Evolutionary conservation across 139 green algal species (phyloP).

Genomic region (Haematococcus lacustris): DNA sequence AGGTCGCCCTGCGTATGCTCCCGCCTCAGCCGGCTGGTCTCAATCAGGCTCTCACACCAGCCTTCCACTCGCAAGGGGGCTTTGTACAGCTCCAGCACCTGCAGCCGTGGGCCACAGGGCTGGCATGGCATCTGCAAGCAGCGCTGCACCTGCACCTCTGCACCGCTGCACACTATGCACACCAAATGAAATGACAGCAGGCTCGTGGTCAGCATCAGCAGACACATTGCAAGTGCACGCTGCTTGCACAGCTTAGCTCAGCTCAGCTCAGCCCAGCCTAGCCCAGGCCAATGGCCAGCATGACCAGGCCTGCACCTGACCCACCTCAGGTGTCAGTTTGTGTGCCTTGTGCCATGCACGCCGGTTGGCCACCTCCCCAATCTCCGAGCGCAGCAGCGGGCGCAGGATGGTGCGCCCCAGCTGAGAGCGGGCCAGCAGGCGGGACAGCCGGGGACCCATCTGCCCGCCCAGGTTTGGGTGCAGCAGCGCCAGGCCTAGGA

Average conservation of each 20-base stretch:
- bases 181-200: too few relatives aligned
- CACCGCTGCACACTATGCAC: too few relatives aligned
- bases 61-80: conserved; percentile 48
- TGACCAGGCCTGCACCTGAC: background rate
- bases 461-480: conserved; percentile 42
- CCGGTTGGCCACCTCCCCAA: conserved; percentile 59
- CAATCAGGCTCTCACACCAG: conserved; percentile 62
- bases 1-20: conserved; percentile 22
- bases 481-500: conserved; percentile 47
- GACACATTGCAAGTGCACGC: too few relatives aligned
- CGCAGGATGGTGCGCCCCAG: conserved; percentile 63
- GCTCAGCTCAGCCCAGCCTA: too few relatives aligned
- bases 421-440: conserved; percentile 43
- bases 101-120: too few relatives aligned
- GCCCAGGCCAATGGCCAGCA: background rate
- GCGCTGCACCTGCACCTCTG: too few relatives aligned
- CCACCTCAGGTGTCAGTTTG: conserved; percentile 45
- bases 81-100: conserved; percentile 67
- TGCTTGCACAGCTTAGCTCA: too few relatives aligned
- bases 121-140: too few relatives aligned
- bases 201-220: too few relatives aligned
- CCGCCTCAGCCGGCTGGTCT: conserved; percentile 26
- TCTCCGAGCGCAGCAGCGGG: conserved; percentile 61
- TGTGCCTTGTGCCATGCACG: conserved; percentile 54
- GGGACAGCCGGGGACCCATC: background rate